Conservation (phyloP, 2,329 filamentous ascomycete genomes). For the Neofusicoccum parvum region DNA sequence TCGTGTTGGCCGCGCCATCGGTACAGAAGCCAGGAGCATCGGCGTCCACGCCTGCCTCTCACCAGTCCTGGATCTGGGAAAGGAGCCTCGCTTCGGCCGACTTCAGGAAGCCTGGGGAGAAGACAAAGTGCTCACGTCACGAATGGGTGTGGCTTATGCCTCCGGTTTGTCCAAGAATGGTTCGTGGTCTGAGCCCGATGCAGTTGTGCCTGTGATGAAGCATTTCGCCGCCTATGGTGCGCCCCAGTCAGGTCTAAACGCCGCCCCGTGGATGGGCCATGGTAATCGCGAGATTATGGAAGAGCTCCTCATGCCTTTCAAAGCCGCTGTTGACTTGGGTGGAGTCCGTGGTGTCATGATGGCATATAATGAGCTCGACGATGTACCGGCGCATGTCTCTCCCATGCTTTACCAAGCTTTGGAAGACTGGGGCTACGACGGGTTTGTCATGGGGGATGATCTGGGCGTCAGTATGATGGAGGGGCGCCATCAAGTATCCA, state of each 20-base stretch:
- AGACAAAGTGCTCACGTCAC: conserved; percentile 48
- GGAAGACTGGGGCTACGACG: conserved; percentile 45
- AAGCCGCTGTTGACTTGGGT: conserved; percentile 46
- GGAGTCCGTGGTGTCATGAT: conserved; percentile 50
- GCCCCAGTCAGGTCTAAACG: conserved; percentile 47
- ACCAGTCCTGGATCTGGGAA: conserved; percentile 48
- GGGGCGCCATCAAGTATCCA: conserved; percentile 41
- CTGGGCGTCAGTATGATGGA: conserved; percentile 29
- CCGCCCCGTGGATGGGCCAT: conserved; percentile 48
- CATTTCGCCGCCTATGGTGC: conserved; percentile 51
- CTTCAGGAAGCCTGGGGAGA: conserved; percentile 52
- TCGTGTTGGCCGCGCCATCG: conserved; percentile 47
- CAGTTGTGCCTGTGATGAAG: conserved; percentile 49
- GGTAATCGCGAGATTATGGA: conserved; percentile 48
- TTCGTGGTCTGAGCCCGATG: conserved; percentile 46
- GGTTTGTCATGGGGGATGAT: conserved; percentile 48
- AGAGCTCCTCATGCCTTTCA: conserved; percentile 48
- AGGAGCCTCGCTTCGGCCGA: conserved; percentile 49
- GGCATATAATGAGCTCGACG: conserved; percentile 49
- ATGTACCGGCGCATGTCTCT: conserved; percentile 44
- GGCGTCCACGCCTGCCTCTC: conserved; percentile 50
- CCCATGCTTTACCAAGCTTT: conserved; percentile 44
- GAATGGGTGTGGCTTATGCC: conserved; percentile 50
- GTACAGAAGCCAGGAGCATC: conserved; percentile 47
- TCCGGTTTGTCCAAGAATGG: conserved; percentile 49